Evolutionary conservation across 306 rosid species (phyloP), one percentile per base, ranked within the genome.

Genomic region (Rosa persica): DNA sequence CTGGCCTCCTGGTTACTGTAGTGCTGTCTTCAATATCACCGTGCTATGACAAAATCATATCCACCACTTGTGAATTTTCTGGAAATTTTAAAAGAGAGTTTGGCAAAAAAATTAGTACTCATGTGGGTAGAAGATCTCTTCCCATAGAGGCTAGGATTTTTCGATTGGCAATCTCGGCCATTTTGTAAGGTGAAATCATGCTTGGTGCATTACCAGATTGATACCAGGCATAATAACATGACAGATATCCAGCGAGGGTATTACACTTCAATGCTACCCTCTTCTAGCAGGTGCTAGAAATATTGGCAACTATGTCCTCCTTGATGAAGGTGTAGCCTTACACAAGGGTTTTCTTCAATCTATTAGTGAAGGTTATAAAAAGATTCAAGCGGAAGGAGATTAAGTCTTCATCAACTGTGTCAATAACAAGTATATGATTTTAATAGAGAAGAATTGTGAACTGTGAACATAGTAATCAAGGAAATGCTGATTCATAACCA

Each of bases 41-140:
- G 38, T 94, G 90, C 51, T 94, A 97, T 1, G 98, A 92, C 10
- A 92, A 84, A 46, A 90, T 94, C 81, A 94, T 2, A 92, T 46
- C 97, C 98, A 89, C 97, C 97, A 92, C 81, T 84, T 83, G 1
- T 94, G 97, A 80, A 92, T 92, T 88, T 67, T 94, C 98, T 92
- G 97, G 81, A 89, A 81, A 11, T 76, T 76, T 74, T 48, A 19
- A 76, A 48, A 74, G 75, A 47, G 52, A 51, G n/a, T 17, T 51
- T 19, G 23, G 9, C 46, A 43, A 43, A 43, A 43, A 43, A 2
- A 8, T 1, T 30, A 30, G 34, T 30, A 30, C 34, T 30, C 34
- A 17, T 51, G 57, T 17, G 57, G 57, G 6, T 51, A 49, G 8
- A 51, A 16, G n/a, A 16, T 51, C 57, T 51, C 57, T 51, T 51